phyloP scores from a whole-genome alignment of 495 filamentous ascomycete genomes.

The Penicillium odoratum region DNA sequence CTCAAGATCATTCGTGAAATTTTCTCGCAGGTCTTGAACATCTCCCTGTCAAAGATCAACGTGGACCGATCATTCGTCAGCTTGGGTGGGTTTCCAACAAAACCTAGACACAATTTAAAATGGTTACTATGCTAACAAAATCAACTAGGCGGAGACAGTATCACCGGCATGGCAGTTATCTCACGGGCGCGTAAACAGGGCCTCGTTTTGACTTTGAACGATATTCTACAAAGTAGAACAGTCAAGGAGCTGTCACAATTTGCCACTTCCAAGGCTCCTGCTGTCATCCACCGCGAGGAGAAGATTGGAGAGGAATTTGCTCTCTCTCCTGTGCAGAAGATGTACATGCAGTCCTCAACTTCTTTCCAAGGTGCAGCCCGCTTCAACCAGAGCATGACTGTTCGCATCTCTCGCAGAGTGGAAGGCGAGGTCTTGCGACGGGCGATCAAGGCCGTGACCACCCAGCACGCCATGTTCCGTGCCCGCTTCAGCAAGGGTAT shows the following conservation, averaged over 20 bases:
- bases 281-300: conserved; percentile 26
- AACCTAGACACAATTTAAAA: conserved; percentile 11
- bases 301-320: conserved; percentile 51
- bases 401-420: conserved; percentile 54
- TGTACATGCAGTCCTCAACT: conserved; percentile 47
- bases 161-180: conserved; percentile 44
- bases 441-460: conserved; percentile 58
- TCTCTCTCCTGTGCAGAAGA: conserved; percentile 46
- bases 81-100: conserved; percentile 33
- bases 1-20: conserved; percentile 38
- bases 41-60: conserved; percentile 40
- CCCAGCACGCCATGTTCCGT: conserved; percentile 68
- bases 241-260: conserved; percentile 36
- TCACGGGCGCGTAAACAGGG: conserved; percentile 40
- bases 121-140: conserved; percentile 23
- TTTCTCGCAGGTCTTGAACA: conserved; percentile 50
- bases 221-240: conserved; percentile 39
- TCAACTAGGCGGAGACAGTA: conserved; percentile 47
- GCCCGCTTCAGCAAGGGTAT: conserved; percentile 53
- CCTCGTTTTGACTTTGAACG: conserved; percentile 36
- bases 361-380: conserved; percentile 50
- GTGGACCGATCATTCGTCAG: conserved; percentile 44
- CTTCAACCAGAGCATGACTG: conserved; percentile 71
- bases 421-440: conserved; percentile 49
- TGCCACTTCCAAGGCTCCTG: conserved; percentile 23